Percentiles rank a stretch among this genome's conserved stretches.
These are phyloP conservation scores for Plasmodium chabaudi DNA, from an alignment of 169 alveolate genomes.

Conservation along the genomic window DNA sequence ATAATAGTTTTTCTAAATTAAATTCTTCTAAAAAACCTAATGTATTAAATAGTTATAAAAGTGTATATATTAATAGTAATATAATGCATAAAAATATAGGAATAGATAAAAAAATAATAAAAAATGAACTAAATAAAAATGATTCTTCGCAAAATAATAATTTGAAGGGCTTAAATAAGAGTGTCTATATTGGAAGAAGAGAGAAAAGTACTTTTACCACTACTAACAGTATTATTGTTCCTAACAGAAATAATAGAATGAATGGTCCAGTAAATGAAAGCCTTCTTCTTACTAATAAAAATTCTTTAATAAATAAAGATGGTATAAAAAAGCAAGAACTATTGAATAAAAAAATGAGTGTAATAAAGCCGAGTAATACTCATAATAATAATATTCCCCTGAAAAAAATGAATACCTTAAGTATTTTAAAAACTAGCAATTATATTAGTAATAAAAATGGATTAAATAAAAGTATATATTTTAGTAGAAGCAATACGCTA, in stretches of 20 bases:
- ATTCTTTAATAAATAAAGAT: slow-evolving; percentile 20
- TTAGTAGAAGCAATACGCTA: slow-evolving; percentile 32
- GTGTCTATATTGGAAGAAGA: slow-evolving; percentile 43
- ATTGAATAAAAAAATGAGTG: slow-evolving; percentile 9
- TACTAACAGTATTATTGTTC: too few species aligned
- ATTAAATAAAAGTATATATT: slow-evolving; percentile 15
- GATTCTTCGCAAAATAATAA: slow-evolving; percentile 1
- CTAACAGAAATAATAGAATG: not conserved
- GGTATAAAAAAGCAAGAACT: slow-evolving; percentile 4
- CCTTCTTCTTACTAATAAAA: not conserved
- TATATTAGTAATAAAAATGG: not conserved
- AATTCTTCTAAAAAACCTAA: slow-evolving; percentile 14
- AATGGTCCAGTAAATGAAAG: slow-evolving; percentile 9
- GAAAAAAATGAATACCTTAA: slow-evolving; percentile 23
- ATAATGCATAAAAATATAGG: not conserved
- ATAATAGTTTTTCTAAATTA: slow-evolving; percentile 16
- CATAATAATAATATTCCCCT: slow-evolving; percentile 42
- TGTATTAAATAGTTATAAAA: slow-evolving; percentile 3
- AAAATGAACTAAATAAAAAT: slow-evolving; percentile 24
- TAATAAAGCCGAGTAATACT: slow-evolving; percentile 14
- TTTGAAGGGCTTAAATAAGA: slow-evolving; percentile 19
- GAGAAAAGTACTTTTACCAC: too few species aligned
- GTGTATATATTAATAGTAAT: not conserved
- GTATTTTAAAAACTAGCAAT: not conserved
- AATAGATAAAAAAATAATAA: slow-evolving; percentile 5